Percentiles rank a stretch among this genome's conserved stretches.
phyloP scores from a whole-genome alignment of 2,329 filamentous ascomycete species.

The Canariomyces notabilis region DNA sequence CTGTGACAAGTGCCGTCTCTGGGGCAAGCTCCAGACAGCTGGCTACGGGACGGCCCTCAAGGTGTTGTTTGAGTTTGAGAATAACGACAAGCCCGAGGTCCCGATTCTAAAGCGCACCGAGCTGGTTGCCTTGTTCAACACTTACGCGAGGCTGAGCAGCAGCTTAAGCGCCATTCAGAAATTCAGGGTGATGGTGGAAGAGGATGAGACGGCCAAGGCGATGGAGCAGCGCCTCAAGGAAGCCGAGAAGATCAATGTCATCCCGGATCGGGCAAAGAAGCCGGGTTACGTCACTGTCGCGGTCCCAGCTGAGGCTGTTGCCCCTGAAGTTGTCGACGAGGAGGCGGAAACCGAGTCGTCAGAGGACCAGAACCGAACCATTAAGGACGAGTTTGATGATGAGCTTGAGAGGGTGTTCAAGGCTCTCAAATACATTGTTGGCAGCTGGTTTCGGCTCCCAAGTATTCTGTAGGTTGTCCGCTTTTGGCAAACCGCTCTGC shows the following conservation, averaged over 20 bases:
- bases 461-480: slow-evolving; percentile 57
- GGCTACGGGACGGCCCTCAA: slow-evolving; percentile 95
- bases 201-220: slow-evolving; percentile 29
- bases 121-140: slow-evolving; percentile 91
- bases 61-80: slow-evolving; percentile 89
- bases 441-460: slow-evolving; percentile 66
- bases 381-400: slow-evolving; percentile 54
- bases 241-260: slow-evolving; percentile 23
- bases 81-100: slow-evolving; percentile 44
- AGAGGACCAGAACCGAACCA: slow-evolving; percentile 34
- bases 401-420: slow-evolving; percentile 62
- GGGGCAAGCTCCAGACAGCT: slow-evolving; percentile 94
- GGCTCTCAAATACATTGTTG: slow-evolving; percentile 61
- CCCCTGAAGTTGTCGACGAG: slow-evolving; percentile 38
- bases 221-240: slow-evolving; percentile 24
- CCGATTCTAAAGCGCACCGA: slow-evolving; percentile 81
- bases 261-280: slow-evolving; percentile 39
- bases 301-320: slow-evolving; percentile 31
- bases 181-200: slow-evolving; percentile 57
- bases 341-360: slow-evolving; percentile 30
- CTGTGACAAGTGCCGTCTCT: slow-evolving; percentile 96
- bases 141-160: slow-evolving; percentile 78
- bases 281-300: slow-evolving; percentile 37
- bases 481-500: not conserved
- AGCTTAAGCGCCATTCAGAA: slow-evolving; percentile 69